Percentiles rank a stretch among this genome's conserved stretches.
These are phyloP conservation scores for Sclerotinia spermophila DNA, from an alignment of 2,329 filamentous ascomycete genomes.

Conservation along the genomic window DNA sequence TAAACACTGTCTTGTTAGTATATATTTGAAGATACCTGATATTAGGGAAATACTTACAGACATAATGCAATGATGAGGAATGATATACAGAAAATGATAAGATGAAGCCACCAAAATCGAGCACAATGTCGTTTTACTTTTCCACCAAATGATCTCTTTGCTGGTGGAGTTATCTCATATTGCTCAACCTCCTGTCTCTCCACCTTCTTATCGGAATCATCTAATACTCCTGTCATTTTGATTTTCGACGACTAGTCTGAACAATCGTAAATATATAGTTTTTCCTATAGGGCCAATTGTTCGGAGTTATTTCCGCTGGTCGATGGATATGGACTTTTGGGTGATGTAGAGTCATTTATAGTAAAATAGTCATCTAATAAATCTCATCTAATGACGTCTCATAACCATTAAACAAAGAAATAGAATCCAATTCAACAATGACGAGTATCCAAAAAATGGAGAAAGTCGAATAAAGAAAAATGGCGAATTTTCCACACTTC, in stretches of 20 bases:
- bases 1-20: slow-evolving; percentile 44
- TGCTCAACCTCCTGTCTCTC: slow-evolving; percentile 7
- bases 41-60: slow-evolving; percentile 44
- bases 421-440: not conserved
- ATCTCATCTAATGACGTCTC: not conserved
- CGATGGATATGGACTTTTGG: not conserved
- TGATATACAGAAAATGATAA: slow-evolving; percentile 48
- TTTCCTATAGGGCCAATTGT: not conserved
- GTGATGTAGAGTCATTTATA: not conserved
- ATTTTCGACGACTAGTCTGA: not conserved
- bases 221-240: not conserved
- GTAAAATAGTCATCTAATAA: not conserved
- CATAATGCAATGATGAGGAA: slow-evolving; percentile 53
- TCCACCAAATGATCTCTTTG: slow-evolving; percentile 19
- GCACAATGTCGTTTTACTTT: slow-evolving; percentile 35
- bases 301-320: not conserved
- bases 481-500: not conserved
- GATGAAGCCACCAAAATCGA: slow-evolving; percentile 52
- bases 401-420: not conserved
- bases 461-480: not conserved
- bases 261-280: not conserved
- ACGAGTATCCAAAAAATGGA: not conserved
- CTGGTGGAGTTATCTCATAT: slow-evolving; percentile 7
- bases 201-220: slow-evolving; percentile 15
- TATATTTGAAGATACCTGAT: not conserved